A percentile compares a stretch with the other conserved stretches of the same genome.
These are phyloP conservation scores for Penicillium cinerascens DNA, from an alignment of 495 filamentous ascomycete species.

Conservation along the genomic window DNA sequence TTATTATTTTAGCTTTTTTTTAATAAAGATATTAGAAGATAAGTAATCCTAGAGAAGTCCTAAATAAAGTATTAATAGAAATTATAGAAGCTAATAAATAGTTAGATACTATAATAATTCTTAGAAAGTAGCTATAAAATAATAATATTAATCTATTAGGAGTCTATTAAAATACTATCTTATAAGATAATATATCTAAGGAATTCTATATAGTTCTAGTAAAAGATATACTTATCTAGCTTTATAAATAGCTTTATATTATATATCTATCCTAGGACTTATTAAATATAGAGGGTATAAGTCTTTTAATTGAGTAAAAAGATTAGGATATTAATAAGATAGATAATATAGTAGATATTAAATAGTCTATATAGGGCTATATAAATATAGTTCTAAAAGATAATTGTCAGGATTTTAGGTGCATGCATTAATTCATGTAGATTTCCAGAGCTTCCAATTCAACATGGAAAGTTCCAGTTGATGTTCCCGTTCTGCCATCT, in stretches of 20 bases:
- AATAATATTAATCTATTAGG: too few species aligned
- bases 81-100: not conserved
- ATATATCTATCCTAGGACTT: not conserved
- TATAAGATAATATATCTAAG: too few species aligned
- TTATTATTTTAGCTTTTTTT: not conserved
- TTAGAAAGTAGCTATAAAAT: not conserved
- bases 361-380: not conserved
- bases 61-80: conserved; percentile 2
- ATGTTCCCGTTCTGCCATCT: too few species aligned
- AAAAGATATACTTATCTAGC: not conserved
- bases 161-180: too few species aligned
- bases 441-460: too few species aligned
- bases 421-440: too few species aligned
- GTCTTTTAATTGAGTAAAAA: not conserved
- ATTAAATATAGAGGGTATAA: not conserved
- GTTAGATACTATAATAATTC: not conserved
- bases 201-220: too few species aligned
- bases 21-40: not conserved
- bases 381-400: not conserved
- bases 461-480: too few species aligned
- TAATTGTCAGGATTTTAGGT: too few species aligned
- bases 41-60: too few species aligned
- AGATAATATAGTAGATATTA: not conserved
- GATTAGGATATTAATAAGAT: not conserved
- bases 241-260: not conserved